These are phyloP conservation scores for Acanthamoeba lenticulata DNA, from an alignment of 208 protist genomes.

Conservation along the genomic window DNA sequence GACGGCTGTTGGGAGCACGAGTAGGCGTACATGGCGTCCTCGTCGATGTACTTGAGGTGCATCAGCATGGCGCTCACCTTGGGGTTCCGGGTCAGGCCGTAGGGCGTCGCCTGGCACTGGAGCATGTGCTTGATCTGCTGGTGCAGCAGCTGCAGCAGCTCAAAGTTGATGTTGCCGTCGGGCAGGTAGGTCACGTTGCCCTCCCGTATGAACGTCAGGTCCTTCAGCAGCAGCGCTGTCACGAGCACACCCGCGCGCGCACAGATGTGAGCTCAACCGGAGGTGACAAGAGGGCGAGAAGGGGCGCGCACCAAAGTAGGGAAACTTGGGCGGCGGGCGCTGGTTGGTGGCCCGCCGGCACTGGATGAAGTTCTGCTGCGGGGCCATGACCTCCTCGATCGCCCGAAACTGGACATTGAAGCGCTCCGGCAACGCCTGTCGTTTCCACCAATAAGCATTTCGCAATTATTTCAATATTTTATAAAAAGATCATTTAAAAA, in stretches of 20 bases:
- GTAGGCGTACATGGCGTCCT: conserved; percentile 6
- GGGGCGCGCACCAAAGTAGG: conserved; percentile 24
- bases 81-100: background rate
- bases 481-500: no score
- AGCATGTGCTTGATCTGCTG: conserved; percentile 33
- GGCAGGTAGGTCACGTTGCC: conserved; percentile 47
- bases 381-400: conserved; percentile 43
- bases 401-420: conserved; percentile 14
- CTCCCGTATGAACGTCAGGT: conserved; percentile 44
- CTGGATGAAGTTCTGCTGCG: conserved; percentile 13
- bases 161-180: conserved; percentile 59
- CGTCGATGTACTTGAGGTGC: conserved; percentile 22
- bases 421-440: background rate
- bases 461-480: no score
- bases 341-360: background rate
- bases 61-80: background rate
- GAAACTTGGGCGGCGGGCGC: conserved; percentile 9
- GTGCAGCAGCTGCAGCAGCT: conserved; percentile 33
- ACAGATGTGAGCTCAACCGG: background rate
- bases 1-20: conserved; percentile 22
- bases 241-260: background rate
- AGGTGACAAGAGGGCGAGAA: background rate
- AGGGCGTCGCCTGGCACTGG: background rate
- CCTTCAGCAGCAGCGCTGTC: conserved; percentile 4
- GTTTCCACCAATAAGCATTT: background rate